These are phyloP conservation scores for Aspergillus sp. DNA, from an alignment of 2,329 filamentous ascomycete genomes.

Conservation along the genomic window DNA sequence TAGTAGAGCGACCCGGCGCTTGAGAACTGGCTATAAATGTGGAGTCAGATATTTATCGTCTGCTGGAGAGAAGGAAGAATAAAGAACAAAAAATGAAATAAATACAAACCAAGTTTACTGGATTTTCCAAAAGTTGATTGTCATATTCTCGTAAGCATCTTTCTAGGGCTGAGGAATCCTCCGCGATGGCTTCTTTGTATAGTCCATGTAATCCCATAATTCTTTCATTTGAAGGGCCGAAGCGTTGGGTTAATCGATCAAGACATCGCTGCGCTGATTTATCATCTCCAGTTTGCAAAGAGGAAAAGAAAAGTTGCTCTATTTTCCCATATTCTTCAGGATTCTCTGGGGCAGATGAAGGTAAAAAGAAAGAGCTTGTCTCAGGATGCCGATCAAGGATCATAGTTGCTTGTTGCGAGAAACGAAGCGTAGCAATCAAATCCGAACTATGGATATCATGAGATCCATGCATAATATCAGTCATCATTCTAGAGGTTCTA, in stretches of 20 bases:
- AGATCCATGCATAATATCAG: too few relatives aligned
- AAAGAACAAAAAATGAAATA: constrained; percentile 4
- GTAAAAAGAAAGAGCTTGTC: constrained; percentile 43
- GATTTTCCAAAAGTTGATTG: constrained; percentile 65
- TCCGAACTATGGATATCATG: constrained; percentile 25
- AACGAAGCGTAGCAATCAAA: constrained; percentile 42
- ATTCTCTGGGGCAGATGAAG: constrained; percentile 57
- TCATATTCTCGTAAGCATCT: constrained; percentile 74
- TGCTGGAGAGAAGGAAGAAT: constrained; percentile 22
- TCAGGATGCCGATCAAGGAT: constrained; percentile 42
- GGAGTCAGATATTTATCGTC: not conserved
- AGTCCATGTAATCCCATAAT: constrained; percentile 79
- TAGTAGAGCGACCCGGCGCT: constrained; percentile 76
- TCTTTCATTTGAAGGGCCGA: constrained; percentile 78
- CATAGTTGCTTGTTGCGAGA: constrained; percentile 39
- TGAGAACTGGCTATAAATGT: constrained; percentile 65
- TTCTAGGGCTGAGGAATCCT: constrained; percentile 60
- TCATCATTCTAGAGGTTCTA: not conserved
- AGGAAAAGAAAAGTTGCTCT: constrained; percentile 81
- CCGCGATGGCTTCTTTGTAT: constrained; percentile 76
- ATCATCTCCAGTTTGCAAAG: constrained; percentile 79
- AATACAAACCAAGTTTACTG: constrained; percentile 69
- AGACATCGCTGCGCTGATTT: constrained; percentile 70
- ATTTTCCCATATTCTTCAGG: constrained; percentile 78
- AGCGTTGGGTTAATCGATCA: constrained; percentile 70